Evolutionary conservation across 2,329 filamentous ascomycete species (phyloP), one percentile per base, ranked within the genome.

Genomic region (Rachicladosporium sp.): DNA sequence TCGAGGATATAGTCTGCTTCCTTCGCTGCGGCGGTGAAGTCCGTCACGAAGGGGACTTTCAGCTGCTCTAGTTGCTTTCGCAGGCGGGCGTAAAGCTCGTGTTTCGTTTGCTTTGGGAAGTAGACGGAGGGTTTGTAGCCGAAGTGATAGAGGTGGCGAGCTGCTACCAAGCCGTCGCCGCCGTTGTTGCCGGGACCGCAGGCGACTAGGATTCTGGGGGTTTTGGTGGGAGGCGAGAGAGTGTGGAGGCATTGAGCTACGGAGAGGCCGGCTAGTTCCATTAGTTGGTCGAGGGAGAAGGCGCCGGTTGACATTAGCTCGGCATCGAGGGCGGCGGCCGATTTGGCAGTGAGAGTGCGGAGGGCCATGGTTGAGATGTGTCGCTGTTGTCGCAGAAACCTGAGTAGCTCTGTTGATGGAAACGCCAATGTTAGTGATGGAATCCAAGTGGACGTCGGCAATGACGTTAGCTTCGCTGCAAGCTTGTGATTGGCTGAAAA

Each of bases 271-370:
- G 91, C 91, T 6, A 98, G 68, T 59, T 96, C 91, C 91, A 98
- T 96, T 36, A 98, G 69, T 63, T 98, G 91, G 57, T 96, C 91
- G 40, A 98, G 74, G 8, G 86, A 93, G 64, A 94, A 98, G 6
- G 83, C 87, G 31, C 76, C 76, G 1, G 79, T 76, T 56, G 77
- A 83, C 88, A 98, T 96, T 46, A 98, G 78, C 58, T 98, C 89
- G 61, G 84, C 80, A 59, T 98, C 91, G 11, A 98, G 74, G 35
- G 85, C 82, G 0, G 84, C 81, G 0, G 91, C 91, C 47, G 86
- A 84, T 63, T 91, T 87, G 32, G 89, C 80, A 7, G 80, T 81
- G 19, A 98, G 73, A 19, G 87, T 93, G 11, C 54, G 49, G 36
- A 58, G 50, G 10, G 51, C 40, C 51, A 56, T 53, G 37, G 10